These are phyloP conservation scores for Xylogone sp. DNA, from an alignment of 2,329 filamentous ascomycete genomes.

Conservation along the genomic window DNA sequence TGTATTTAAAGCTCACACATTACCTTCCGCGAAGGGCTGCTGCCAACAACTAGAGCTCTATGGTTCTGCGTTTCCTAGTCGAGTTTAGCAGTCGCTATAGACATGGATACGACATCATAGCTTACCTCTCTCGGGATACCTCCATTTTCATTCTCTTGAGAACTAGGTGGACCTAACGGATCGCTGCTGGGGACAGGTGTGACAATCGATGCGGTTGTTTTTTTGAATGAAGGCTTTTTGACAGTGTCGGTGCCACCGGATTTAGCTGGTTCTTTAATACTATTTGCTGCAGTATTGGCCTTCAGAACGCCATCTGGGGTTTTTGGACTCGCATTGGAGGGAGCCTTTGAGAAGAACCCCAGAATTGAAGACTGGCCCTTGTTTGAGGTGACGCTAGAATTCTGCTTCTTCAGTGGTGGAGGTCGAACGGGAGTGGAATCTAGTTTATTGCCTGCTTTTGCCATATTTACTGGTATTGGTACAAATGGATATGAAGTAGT, in stretches of 20 bases:
- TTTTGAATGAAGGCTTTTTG: conserved; percentile 37
- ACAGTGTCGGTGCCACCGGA: conserved; percentile 22
- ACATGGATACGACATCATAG: conserved; percentile 44
- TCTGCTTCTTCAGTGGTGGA: conserved; percentile 25
- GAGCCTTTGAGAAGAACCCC: conserved; percentile 70
- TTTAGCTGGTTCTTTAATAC: conserved; percentile 28
- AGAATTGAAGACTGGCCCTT: conserved; percentile 70
- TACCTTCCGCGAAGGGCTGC: conserved; percentile 81
- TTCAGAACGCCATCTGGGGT: conserved; percentile 21
- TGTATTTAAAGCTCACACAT: too few relatives aligned
- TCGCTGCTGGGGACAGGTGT: conserved; percentile 84
- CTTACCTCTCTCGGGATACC: conserved; percentile 41
- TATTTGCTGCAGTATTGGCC: conserved; percentile 30
- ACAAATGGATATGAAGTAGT: neutral
- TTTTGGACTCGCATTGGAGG: conserved; percentile 39
- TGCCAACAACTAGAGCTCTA: conserved; percentile 41
- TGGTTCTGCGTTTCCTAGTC: conserved; percentile 38
- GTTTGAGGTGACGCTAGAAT: conserved; percentile 28
- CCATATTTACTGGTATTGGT: conserved; percentile 11
- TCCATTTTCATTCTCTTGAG: conserved; percentile 58
- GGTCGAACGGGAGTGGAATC: conserved; percentile 20
- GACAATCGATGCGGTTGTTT: conserved; percentile 35
- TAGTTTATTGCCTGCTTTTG: conserved; percentile 11
- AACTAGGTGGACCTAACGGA: conserved; percentile 61
- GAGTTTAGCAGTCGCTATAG: conserved; percentile 38